Conservation (phyloP, 139 green algal species). For the Edaphochlamys debaryana region DNA sequence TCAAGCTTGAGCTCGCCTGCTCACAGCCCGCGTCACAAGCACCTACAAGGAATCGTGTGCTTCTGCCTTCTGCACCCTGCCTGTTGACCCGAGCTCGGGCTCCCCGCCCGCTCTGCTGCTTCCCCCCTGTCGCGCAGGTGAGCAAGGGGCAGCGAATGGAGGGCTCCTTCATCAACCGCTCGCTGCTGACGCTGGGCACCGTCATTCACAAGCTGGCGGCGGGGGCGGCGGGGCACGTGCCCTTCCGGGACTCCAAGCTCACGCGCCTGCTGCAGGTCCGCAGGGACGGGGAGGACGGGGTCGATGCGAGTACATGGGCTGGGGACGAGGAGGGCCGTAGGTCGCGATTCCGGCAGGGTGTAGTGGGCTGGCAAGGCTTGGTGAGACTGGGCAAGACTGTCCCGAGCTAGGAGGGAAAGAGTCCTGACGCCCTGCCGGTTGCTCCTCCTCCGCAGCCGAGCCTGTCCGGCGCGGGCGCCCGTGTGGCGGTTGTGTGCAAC, state of each 20-base stretch:
- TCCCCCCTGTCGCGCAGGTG: slow-evolving; percentile 19
- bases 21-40: too few relatives aligned
- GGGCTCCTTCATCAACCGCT: slow-evolving; percentile 96
- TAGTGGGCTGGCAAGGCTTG: too few relatives aligned
- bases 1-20: too few relatives aligned
- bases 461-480: slow-evolving; percentile 75
- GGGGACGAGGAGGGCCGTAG: too few relatives aligned
- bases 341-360: too few relatives aligned
- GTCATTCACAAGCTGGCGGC: slow-evolving; percentile 91
- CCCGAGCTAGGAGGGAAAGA: too few relatives aligned
- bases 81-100: too few relatives aligned
- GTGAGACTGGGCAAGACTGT: too few relatives aligned
- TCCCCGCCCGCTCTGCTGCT: neutral
- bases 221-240: slow-evolving; percentile 71
- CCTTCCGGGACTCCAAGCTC: slow-evolving; percentile 92
- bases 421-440: too few relatives aligned
- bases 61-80: too few relatives aligned
- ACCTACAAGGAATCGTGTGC: too few relatives aligned
- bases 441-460: slow-evolving; percentile 53
- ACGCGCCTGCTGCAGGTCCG: slow-evolving; percentile 72
- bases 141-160: slow-evolving; percentile 85
- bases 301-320: neutral
- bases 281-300: neutral
- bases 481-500: slow-evolving; percentile 88
- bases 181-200: slow-evolving; percentile 92